Base-by-base conservation (phyloP, 352 stramenopile species). In the Globisporangium ultimum region DNA sequence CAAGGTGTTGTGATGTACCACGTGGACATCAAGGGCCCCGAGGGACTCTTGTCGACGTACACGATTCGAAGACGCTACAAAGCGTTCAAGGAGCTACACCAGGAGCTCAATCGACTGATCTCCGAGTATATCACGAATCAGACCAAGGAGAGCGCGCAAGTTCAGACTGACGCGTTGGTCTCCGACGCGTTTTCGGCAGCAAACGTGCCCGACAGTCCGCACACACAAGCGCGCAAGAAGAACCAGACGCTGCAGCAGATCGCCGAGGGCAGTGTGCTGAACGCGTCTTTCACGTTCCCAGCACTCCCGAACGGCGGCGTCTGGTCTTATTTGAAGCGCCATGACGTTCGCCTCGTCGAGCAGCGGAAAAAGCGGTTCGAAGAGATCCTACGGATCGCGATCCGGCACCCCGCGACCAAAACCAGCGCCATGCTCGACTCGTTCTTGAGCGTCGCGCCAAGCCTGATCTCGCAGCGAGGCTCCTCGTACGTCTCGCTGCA, bases 1-100 rank as follows among this genome's bases (percentile, higher is more conserved):
- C 61, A 84, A 42, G 75, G 75, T 21, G 68, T 80, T 38, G 85
- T 95, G 55, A 91, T 95, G 81, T 95, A 95, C 60, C 85, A 95
- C 67, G 83, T 95, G 51, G 85, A 95, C 53, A 90, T 95, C 47
- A 88, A 91, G 60, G 80, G 80, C 10, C 84, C 83, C 0, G 71
- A 91, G 32, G 82, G 82, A 0, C 66, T 91, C 50, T 62, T 93
- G 13, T 89, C 80, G 41, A 91, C 85, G 4, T 95, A 95, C 75
- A 95, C 85, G 6, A 95, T 95, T 65, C 83, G 85, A 9, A 68
- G 81, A 24, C 83, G 85, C 28, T 95, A 89, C 66, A 76, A 76
- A 20, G 83, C 79, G 13, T 95, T 95, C 68, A 88, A 87, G 53
- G 85, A 88, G 53, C 66, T 95, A 0, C 71, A 95, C 71, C 75